A percentile compares a stretch with the other conserved stretches of the same genome.
These are phyloP conservation scores for Canavalia ensiformis DNA, from an alignment of 306 rosid species.

Conservation along the genomic window DNA sequence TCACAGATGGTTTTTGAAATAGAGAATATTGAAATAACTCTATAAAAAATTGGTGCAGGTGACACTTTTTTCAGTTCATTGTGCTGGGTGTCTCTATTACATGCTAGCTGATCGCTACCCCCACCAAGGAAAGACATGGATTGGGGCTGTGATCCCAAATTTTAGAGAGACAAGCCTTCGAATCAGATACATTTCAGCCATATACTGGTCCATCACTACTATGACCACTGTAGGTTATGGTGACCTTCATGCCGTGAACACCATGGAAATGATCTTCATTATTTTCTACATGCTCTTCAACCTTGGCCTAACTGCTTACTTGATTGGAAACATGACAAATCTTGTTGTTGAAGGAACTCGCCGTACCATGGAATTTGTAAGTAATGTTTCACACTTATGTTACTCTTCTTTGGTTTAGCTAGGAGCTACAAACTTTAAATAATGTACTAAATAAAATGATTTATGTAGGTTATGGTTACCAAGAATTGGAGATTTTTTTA, in stretches of 20 bases:
- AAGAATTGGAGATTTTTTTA: background rate
- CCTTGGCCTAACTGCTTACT: constrained; percentile 93
- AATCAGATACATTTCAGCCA: constrained; percentile 76
- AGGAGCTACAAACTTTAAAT: background rate
- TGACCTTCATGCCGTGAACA: constrained; percentile 88
- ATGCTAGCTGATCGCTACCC: constrained; percentile 81
- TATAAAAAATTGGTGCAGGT: constrained; percentile 61
- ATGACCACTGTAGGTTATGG: constrained; percentile 98
- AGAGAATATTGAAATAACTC: background rate
- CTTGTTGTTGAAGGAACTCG: constrained; percentile 96
- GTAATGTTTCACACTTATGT: constrained; percentile 15
- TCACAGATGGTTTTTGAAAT: background rate
- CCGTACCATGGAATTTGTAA: constrained; percentile 95
- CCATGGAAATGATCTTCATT: constrained; percentile 86
- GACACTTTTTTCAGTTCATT: constrained; percentile 74
- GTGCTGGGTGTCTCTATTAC: constrained; percentile 91
- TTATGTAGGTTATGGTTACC: background rate
- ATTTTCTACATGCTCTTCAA: constrained; percentile 91
- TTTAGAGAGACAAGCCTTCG: constrained; percentile 74
- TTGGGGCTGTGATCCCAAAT: constrained; percentile 75
- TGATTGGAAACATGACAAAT: constrained; percentile 98
- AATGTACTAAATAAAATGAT: background rate
- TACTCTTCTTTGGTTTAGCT: background rate
- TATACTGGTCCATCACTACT: constrained; percentile 96
- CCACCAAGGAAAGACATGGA: constrained; percentile 81